Base-by-base conservation (phyloP, 2,329 filamentous ascomycete species). In the Pyrenophora teres region DNA sequence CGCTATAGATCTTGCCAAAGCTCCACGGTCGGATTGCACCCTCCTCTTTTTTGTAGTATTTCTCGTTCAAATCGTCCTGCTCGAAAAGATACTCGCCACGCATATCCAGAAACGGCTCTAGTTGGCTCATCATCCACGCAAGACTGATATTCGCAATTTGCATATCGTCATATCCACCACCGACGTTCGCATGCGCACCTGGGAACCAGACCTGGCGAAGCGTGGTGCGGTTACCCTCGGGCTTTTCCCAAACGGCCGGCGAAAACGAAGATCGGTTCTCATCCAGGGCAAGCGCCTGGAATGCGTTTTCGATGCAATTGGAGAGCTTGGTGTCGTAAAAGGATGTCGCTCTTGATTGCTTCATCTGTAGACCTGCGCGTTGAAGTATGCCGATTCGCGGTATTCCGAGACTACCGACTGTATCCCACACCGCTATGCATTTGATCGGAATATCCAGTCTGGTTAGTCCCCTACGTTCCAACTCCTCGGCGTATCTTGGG, bases 61-160 rank as follows among this genome's bases (percentile, higher is more conserved):
- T 66, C 6, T 76, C 74, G 6, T 75, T 78, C 21, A 74, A 66
- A 16, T 78, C 76, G 48, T 78, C 76, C 46, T 79, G 74, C 54
- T 79, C 76, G 19, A 79, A 72, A 13, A 80, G 53, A 54, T 79
- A 80, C 39, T 78, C 75, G 3, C 73, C 68, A 45, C 79, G 70
- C 61, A 81, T 75, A 52, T 80, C 78, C 50, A 79, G 62, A 38
- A 79, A 78, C 1, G 74, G 74, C 45, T 76, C 71, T 38, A 82
- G 65, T 50, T 83, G 80, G 43, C 76, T 75, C 62, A 83, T 80
- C 81, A 84, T 83, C 81, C 81, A 84, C 3, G 81, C 81, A 1
- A 83, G 66, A 4, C 77, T 76, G 23, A 83, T 81, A 35, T 82
- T 79, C 9, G 78, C 76, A 30, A 80, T 72, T 27, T 81, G 75